phyloP scores from a whole-genome alignment of 2,329 filamentous ascomycete species.

The Zelopaecilomyces penicillatus region DNA sequence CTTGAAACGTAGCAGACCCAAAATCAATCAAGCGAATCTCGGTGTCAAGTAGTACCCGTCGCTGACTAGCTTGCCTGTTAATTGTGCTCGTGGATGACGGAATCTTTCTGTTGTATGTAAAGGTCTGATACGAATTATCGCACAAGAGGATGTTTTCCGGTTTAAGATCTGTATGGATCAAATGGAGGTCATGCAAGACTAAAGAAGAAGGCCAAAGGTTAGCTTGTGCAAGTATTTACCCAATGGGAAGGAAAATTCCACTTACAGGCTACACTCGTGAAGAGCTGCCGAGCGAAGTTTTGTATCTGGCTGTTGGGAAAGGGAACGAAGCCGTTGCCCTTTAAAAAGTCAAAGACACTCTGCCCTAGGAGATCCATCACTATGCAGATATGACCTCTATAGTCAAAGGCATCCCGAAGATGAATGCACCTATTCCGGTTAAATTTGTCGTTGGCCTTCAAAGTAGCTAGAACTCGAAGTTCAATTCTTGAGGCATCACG shows the following conservation, averaged over 20 bases:
- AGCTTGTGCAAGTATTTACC: not conserved
- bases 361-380: constrained; percentile 74
- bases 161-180: constrained; percentile 83
- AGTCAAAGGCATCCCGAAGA: constrained; percentile 93
- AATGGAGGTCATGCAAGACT: constrained; percentile 94
- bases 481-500: constrained; percentile 94
- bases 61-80: constrained; percentile 52
- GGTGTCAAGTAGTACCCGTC: constrained; percentile 57
- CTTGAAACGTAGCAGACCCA: constrained; percentile 63
- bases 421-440: constrained; percentile 98
- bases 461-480: constrained; percentile 80
- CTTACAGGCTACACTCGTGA: constrained; percentile 97
- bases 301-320: constrained; percentile 99
- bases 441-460: constrained; percentile 81
- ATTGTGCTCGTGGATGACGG: constrained; percentile 56
- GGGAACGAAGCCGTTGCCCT: constrained; percentile 88
- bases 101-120: constrained; percentile 62
- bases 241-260: constrained; percentile 15
- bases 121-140: constrained; percentile 58
- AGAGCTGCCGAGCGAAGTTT: constrained; percentile 86
- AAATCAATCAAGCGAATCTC: constrained; percentile 66
- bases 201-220: not conserved
- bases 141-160: constrained; percentile 63
- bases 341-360: constrained; percentile 97
- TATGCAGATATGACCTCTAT: constrained; percentile 89